Evolutionary conservation across 768 basidiomycete genomes (phyloP).

Genomic region (Leccinum subtestaceum): DNA sequence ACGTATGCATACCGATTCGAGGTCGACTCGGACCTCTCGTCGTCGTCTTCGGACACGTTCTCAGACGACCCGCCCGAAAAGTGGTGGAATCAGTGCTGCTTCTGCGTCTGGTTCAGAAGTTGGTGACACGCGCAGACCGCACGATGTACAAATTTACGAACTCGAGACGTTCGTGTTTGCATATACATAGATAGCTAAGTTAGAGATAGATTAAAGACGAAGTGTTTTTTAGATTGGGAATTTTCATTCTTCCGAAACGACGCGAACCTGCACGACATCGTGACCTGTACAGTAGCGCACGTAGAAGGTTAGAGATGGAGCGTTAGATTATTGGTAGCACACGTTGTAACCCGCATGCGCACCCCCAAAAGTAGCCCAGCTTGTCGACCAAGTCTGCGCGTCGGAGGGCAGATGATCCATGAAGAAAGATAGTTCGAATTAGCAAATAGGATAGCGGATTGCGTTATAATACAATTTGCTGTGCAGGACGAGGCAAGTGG

Average conservation of each 20-base stretch:
- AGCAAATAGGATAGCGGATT: conserved; percentile 18
- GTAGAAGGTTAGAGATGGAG: no score
- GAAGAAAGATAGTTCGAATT: background rate
- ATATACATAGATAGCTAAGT: background rate
- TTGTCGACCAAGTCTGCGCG: no score
- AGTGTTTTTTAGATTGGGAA: background rate
- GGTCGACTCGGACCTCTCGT: conserved; percentile 25
- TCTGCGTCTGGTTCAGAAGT: conserved; percentile 24
- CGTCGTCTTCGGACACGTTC: conserved; percentile 23
- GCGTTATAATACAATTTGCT: conserved; percentile 20
- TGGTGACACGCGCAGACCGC: conserved; percentile 17
- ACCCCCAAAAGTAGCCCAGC: no score
- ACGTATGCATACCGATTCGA: conserved; percentile 20
- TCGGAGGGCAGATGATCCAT: background rate
- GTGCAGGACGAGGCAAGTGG: conserved; percentile 9
- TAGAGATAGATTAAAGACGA: background rate
- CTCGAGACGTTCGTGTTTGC: background rate
- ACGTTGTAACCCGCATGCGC: no score
- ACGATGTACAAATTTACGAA: background rate
- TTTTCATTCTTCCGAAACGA: background rate
- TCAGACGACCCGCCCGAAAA: conserved; percentile 17
- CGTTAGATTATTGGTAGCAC: no score
- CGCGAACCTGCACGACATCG: no score
- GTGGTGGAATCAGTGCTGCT: conserved; percentile 21
- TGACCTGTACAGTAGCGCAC: no score